Evolutionary conservation across 768 basidiomycete species (phyloP).

Genomic region (Coprinopsis strossmayeri): DNA sequence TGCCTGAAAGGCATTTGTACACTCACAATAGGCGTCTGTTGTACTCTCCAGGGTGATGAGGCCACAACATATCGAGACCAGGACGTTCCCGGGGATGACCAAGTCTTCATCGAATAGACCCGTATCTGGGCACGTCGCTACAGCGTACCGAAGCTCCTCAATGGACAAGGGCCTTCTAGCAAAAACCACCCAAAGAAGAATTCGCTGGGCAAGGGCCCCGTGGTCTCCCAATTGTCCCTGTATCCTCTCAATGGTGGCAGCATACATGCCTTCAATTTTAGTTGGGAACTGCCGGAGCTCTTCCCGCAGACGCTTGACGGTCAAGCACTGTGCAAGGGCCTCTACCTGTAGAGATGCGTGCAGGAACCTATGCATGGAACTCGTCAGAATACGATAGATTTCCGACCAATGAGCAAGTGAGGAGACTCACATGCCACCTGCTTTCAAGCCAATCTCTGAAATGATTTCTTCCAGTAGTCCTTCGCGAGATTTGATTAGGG

Average conservation of each 20-base stretch:
- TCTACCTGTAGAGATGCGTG: background rate
- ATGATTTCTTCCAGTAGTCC: background rate
- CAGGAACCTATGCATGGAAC: background rate
- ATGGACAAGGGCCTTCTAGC: too few relatives aligned
- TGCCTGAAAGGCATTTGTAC: too few relatives aligned
- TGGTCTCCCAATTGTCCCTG: background rate
- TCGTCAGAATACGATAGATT: too few relatives aligned
- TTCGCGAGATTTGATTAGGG: too few relatives aligned
- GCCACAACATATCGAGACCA: too few relatives aligned
- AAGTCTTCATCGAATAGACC: too few relatives aligned
- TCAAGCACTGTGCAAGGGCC: background rate
- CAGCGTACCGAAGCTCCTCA: too few relatives aligned
- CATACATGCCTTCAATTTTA: background rate
- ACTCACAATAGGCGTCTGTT: too few relatives aligned
- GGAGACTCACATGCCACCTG: background rate
- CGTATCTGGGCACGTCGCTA: too few relatives aligned
- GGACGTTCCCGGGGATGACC: too few relatives aligned
- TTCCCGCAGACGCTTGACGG: background rate
- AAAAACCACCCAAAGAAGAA: background rate
- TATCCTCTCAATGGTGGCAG: background rate
- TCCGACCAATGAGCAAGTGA: too few relatives aligned
- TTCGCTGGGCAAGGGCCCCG: background rate
- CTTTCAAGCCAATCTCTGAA: background rate
- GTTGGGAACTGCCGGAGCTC: background rate
- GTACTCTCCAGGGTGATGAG: too few relatives aligned